These are phyloP conservation scores for Sphaerostilbella broomeana DNA, from an alignment of 2,329 filamentous ascomycete genomes.

Conservation along the genomic window DNA sequence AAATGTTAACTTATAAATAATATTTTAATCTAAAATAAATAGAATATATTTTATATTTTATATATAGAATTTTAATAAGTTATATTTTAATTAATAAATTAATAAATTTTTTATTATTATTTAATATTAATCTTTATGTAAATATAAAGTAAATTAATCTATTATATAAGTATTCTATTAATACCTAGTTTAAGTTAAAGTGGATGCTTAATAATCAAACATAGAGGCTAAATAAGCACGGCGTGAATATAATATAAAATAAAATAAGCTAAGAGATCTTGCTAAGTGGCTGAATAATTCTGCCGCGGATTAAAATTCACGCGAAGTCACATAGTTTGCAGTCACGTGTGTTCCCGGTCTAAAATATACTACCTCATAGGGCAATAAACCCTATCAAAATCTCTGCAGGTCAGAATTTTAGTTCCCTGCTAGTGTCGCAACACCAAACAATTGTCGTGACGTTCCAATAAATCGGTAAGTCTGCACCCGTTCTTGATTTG, in stretches of 20 bases:
- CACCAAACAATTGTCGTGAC: constrained; percentile 35
- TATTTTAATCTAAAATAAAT: neutral
- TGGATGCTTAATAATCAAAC: neutral
- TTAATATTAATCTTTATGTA: neutral
- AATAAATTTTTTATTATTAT: neutral
- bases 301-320: constrained; percentile 8
- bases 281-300: neutral
- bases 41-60: neutral
- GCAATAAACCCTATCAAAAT: constrained; percentile 38
- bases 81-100: constrained; percentile 1
- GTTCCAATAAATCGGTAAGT: constrained; percentile 46
- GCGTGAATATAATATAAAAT: neutral
- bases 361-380: constrained; percentile 29
- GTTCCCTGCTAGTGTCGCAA: constrained; percentile 27
- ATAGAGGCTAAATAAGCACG: neutral
- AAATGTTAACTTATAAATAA: neutral
- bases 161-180: neutral
- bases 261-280: neutral
- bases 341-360: constrained; percentile 8
- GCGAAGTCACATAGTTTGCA: neutral
- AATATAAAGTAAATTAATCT: neutral
- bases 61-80: neutral
- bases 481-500: constrained; percentile 8
- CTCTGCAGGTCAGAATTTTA: constrained; percentile 25
- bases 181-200: neutral